phyloP scores from a whole-genome alignment of 108 stramenopile species.

The Aureococcus anophagefferens region DNA sequence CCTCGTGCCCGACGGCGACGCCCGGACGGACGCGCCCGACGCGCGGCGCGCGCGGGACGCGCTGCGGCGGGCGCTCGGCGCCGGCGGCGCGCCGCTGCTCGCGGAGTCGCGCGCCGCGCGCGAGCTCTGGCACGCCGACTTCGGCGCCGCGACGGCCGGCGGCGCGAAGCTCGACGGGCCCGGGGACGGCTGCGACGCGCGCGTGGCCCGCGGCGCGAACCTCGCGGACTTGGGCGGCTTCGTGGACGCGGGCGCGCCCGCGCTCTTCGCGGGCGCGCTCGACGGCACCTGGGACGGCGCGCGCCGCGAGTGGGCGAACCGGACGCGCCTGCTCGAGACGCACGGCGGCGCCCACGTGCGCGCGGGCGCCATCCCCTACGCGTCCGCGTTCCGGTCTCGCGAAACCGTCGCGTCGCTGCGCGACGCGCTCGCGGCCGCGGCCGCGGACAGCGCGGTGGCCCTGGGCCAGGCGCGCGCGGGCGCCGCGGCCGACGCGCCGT shows the following conservation, averaged over 20 bases:
- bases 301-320: not conserved
- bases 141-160: too few species aligned
- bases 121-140: too few species aligned
- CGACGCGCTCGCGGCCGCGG: not conserved
- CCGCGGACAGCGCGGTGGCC: not conserved
- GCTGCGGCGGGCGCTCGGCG: too few species aligned
- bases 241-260: too few species aligned
- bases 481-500: not conserved
- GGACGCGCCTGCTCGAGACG: not conserved
- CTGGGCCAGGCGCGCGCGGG: not conserved
- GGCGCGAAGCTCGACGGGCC: too few species aligned
- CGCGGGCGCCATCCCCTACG: not conserved
- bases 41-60: too few species aligned
- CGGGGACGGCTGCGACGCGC: too few species aligned
- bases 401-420: not conserved
- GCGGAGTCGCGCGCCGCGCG: too few species aligned
- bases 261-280: not conserved
- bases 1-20: not conserved
- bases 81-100: too few species aligned
- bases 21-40: too few species aligned
- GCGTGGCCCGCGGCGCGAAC: too few species aligned
- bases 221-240: too few species aligned
- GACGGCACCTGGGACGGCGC: not conserved
- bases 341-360: not conserved
- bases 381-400: not conserved